phyloP scores from a whole-genome alignment of 495 filamentous ascomycete species.

The Trichoderma gamsii region DNA sequence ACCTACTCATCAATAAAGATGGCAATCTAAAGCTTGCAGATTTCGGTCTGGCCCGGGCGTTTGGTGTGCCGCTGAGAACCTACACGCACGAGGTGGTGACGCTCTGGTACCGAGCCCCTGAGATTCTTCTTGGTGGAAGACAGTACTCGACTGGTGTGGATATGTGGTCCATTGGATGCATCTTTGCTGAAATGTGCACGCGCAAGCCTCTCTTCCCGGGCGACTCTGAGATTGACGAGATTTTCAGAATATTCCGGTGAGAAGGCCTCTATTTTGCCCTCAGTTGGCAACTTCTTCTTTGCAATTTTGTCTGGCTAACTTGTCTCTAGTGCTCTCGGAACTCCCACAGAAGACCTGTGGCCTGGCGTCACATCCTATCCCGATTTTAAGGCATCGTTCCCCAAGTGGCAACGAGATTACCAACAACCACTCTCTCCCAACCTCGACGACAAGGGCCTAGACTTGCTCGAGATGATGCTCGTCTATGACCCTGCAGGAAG shows the following conservation, averaged over 20 bases:
- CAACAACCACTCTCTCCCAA: conserved; percentile 44
- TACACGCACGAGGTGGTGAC: conserved; percentile 99
- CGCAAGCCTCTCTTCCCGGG: conserved; percentile 95
- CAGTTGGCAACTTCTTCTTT: conserved; percentile 3
- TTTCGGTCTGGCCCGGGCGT: conserved; percentile 93
- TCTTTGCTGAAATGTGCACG: conserved; percentile 99
- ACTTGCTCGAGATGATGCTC: conserved; percentile 86
- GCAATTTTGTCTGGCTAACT: background rate
- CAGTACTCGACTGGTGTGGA: conserved; percentile 98
- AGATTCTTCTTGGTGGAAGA: conserved; percentile 92
- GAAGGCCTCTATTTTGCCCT: conserved; percentile 21
- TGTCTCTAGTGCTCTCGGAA: conserved; percentile 69
- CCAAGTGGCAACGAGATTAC: conserved; percentile 82
- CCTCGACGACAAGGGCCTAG: conserved; percentile 68
- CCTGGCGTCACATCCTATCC: conserved; percentile 96
- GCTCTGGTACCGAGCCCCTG: conserved; percentile 95
- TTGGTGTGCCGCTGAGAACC: conserved; percentile 91
- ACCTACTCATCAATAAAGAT: conserved; percentile 88
- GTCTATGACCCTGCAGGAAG: conserved; percentile 92
- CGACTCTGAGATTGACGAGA: conserved; percentile 98
- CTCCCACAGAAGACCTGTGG: conserved; percentile 82
- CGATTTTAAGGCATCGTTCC: conserved; percentile 95
- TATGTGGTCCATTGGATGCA: conserved; percentile 98
- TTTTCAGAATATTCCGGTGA: conserved; percentile 98
- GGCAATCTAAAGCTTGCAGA: conserved; percentile 96